These are phyloP conservation scores for Quercus robur DNA, from an alignment of 306 rosid genomes.

Conservation along the genomic window DNA sequence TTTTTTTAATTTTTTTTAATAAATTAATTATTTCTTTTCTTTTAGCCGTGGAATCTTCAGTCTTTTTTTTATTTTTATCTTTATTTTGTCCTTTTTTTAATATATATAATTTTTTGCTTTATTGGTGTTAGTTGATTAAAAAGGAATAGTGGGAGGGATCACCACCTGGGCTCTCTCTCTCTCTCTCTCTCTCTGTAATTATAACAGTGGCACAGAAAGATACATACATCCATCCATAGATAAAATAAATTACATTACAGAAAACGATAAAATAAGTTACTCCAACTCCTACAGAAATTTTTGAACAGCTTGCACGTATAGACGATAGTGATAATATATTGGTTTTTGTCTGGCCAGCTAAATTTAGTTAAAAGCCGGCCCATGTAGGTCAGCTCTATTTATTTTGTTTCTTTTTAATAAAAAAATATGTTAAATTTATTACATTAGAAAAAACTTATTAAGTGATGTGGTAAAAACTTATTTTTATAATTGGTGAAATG, in stretches of 20 bases:
- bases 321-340: conserved; percentile 64
- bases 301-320: conserved; percentile 57
- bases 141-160: conserved; percentile 8
- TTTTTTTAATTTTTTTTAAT: not conserved
- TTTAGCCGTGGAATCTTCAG: conserved; percentile 55
- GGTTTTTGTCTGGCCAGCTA: conserved; percentile 96
- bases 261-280: conserved; percentile 7
- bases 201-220: conserved; percentile 72
- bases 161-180: conserved; percentile 38
- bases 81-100: not conserved
- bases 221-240: conserved; percentile 15
- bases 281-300: conserved; percentile 27
- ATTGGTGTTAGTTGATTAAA: conserved; percentile 2
- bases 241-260: conserved; percentile 6
- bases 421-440: too few species aligned
- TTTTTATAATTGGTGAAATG: too few species aligned
- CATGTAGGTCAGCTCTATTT: conserved; percentile 56
- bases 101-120: not conserved
- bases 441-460: too few species aligned
- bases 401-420: not conserved
- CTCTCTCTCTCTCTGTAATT: conserved; percentile 32
- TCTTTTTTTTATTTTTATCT: not conserved
- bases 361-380: conserved; percentile 76
- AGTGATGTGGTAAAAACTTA: too few species aligned
- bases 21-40: conserved; percentile 12